phyloP scores from a whole-genome alignment of 192 early-diverging fungal genomes.

The Phycomyces nitens region DNA sequence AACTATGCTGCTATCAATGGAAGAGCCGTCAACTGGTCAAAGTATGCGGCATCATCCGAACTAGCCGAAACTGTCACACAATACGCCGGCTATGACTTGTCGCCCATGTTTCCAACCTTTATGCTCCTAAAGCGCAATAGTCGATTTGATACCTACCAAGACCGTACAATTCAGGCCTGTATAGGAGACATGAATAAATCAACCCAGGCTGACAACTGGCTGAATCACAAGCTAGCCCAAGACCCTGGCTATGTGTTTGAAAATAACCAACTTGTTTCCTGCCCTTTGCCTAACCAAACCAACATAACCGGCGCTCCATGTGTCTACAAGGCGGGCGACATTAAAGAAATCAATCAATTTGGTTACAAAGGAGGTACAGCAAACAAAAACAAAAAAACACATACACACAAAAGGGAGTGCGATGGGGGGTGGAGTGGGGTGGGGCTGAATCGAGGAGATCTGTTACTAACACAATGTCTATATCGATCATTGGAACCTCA shows the following conservation, averaged over 20 bases:
- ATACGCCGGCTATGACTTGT: conserved; percentile 31
- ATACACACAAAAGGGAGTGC: no score
- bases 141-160: conserved; percentile 9
- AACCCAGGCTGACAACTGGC: conserved; percentile 29
- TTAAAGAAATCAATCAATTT: conserved; percentile 14
- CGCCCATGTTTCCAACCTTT: conserved; percentile 34
- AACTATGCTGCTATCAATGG: conserved; percentile 27
- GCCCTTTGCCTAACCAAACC: conserved; percentile 28
- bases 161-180: conserved; percentile 19
- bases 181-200: conserved; percentile 20
- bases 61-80: conserved; percentile 22
- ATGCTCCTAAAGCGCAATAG: conserved; percentile 20
- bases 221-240: conserved; percentile 21
- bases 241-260: conserved; percentile 27
- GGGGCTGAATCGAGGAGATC: no score
- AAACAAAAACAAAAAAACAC: background rate
- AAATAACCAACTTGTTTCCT: conserved; percentile 22
- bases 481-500: no score
- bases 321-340: conserved; percentile 11
- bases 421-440: no score
- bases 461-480: no score
- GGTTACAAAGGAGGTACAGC: conserved; percentile 24
- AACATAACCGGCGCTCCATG: conserved; percentile 27
- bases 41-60: conserved; percentile 1
- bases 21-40: conserved; percentile 22